A percentile compares a stretch with the other conserved stretches of the same genome.
These are phyloP conservation scores for Phycomyces nitens DNA, from an alignment of 192 early-diverging fungal genomes.

Conservation along the genomic window DNA sequence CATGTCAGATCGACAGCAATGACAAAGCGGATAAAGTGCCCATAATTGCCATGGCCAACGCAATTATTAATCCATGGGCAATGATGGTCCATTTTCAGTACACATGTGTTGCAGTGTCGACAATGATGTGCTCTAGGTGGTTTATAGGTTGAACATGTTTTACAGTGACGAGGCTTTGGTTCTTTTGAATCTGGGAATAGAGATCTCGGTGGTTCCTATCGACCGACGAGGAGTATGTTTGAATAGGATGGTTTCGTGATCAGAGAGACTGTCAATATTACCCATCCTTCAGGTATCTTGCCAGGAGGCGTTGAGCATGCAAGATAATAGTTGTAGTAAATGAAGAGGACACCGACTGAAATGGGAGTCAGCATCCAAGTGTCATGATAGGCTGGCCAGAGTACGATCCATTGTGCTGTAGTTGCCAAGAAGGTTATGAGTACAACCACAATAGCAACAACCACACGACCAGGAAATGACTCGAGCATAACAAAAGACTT, in stretches of 20 bases:
- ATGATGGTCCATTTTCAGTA: constrained; percentile 86
- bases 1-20: constrained; percentile 59
- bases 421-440: constrained; percentile 9
- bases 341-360: constrained; percentile 64
- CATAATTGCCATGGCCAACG: constrained; percentile 70
- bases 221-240: background rate
- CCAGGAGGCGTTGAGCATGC: constrained; percentile 74
- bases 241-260: background rate
- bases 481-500: constrained; percentile 1
- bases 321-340: constrained; percentile 81
- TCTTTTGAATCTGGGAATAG: constrained; percentile 1
- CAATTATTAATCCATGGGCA: constrained; percentile 93
- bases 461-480: constrained; percentile 3
- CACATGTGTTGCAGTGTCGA: constrained; percentile 67
- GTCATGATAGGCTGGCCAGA: constrained; percentile 4
- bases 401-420: constrained; percentile 9
- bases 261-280: background rate
- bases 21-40: constrained; percentile 80
- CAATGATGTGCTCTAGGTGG: constrained; percentile 83
- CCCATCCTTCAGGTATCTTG: constrained; percentile 55
- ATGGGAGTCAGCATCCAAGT: constrained; percentile 56
- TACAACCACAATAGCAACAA: constrained; percentile 5
- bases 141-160: constrained; percentile 58
- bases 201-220: constrained; percentile 2
- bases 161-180: constrained; percentile 62